A percentile compares a stretch with the other conserved stretches of the same genome.
Conservation (phyloP, 1,139 yeast species). For the Barnettozyma hawaiiensis region DNA sequence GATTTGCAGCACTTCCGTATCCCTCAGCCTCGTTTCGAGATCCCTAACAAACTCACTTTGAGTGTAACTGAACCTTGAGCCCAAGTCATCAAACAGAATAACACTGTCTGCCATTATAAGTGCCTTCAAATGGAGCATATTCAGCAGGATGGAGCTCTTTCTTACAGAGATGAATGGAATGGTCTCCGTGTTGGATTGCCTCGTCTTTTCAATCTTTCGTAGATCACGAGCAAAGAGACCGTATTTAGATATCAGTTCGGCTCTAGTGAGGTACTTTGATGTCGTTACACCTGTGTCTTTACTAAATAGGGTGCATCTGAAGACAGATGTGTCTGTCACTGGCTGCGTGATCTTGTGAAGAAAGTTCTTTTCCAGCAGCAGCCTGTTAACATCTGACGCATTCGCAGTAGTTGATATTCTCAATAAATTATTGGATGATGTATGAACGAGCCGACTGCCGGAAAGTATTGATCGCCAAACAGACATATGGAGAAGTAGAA, state of each 20-base stretch:
- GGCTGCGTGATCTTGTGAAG: constrained; percentile 31
- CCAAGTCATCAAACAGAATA: constrained; percentile 59
- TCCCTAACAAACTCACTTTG: constrained; percentile 44
- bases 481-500: not conserved
- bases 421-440: not conserved
- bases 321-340: constrained; percentile 28
- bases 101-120: constrained; percentile 59
- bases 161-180: constrained; percentile 70
- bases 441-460: not conserved
- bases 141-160: constrained; percentile 53
- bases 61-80: constrained; percentile 37
- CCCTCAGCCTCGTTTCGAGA: constrained; percentile 41
- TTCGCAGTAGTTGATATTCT: not conserved
- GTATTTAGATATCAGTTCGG: constrained; percentile 40
- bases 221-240: constrained; percentile 69
- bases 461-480: not conserved
- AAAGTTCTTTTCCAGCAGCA: constrained; percentile 33
- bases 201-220: constrained; percentile 64
- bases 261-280: constrained; percentile 54
- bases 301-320: constrained; percentile 54
- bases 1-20: not conserved
- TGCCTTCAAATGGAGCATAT: constrained; percentile 64
- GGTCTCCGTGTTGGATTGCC: constrained; percentile 43
- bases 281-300: constrained; percentile 33
- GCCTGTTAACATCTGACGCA: constrained; percentile 22